Conservation (phyloP, 1,284 basidiomycete genomes). For the Tilletia setariae region DNA sequence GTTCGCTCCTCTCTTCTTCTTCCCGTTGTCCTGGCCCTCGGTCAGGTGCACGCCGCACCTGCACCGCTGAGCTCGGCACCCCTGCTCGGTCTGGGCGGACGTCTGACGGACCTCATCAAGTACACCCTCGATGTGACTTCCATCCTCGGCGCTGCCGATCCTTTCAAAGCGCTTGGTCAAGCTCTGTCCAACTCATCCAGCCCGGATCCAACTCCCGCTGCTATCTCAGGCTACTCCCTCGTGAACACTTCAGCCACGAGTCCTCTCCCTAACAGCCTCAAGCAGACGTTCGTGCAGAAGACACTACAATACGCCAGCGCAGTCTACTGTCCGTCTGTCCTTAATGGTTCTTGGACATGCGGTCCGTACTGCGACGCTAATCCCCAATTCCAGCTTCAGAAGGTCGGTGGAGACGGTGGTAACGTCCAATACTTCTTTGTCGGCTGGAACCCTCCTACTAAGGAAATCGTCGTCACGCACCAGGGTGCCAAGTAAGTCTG, state of each 20-base stretch:
- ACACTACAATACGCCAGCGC: not conserved
- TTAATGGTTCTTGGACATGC: not conserved
- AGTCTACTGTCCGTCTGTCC: constrained; percentile 4
- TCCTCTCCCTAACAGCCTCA: not conserved
- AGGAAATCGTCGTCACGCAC: not conserved
- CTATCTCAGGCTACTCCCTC: not conserved
- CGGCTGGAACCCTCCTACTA: constrained; percentile 3
- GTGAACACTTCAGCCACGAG: not conserved
- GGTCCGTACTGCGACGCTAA: constrained; percentile 2
- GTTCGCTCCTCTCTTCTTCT: too few relatives aligned
- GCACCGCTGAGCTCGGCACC: too few relatives aligned
- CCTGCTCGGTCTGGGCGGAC: too few relatives aligned
- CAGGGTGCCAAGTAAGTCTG: not conserved
- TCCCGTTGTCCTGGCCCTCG: too few relatives aligned
- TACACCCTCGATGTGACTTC: not conserved
- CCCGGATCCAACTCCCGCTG: not conserved
- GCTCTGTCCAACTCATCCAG: not conserved
- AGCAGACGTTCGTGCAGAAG: not conserved
- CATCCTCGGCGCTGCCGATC: not conserved
- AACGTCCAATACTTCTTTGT: not conserved
- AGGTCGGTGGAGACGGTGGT: not conserved
- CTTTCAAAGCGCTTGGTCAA: not conserved
- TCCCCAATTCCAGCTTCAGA: not conserved
- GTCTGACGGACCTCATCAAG: not conserved
- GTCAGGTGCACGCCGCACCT: too few relatives aligned